Conservation (phyloP, 2,329 filamentous ascomycete species). For the Botrytis squamosa region DNA sequence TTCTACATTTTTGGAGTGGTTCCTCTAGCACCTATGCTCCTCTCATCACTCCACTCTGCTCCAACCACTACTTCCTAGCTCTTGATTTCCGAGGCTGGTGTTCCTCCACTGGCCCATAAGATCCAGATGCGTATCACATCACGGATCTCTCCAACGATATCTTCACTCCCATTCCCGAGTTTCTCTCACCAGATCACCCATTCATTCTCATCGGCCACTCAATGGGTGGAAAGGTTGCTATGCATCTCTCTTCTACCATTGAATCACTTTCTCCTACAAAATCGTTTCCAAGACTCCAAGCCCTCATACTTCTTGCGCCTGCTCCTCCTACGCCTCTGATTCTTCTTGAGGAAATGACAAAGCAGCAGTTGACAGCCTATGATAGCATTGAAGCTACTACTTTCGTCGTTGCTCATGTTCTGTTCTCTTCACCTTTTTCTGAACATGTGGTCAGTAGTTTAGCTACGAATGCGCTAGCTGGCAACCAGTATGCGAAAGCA, state of each 20-base stretch:
- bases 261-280: neutral
- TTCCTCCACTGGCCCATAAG: constrained; percentile 37
- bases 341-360: constrained; percentile 39
- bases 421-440: constrained; percentile 31
- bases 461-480: constrained; percentile 38
- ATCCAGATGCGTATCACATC: constrained; percentile 37
- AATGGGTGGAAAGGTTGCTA: constrained; percentile 44
- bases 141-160: constrained; percentile 31
- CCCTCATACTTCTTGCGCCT: constrained; percentile 28
- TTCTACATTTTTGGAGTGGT: constrained; percentile 44
- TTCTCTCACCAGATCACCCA: constrained; percentile 24
- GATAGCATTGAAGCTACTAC: constrained; percentile 34
- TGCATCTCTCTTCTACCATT: neutral
- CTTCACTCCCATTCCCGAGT: constrained; percentile 29
- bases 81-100: constrained; percentile 44
- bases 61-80: constrained; percentile 32
- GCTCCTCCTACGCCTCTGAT: constrained; percentile 40
- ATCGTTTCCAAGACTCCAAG: constrained; percentile 29
- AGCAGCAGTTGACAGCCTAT: constrained; percentile 41
- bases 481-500: constrained; percentile 36
- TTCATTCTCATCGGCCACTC: constrained; percentile 42
- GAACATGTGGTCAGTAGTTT: constrained; percentile 23
- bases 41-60: constrained; percentile 26
- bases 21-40: constrained; percentile 39
- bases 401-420: constrained; percentile 40